phyloP scores from a whole-genome alignment of 2,329 filamentous ascomycete genomes.

The Diaporthe batatas region DNA sequence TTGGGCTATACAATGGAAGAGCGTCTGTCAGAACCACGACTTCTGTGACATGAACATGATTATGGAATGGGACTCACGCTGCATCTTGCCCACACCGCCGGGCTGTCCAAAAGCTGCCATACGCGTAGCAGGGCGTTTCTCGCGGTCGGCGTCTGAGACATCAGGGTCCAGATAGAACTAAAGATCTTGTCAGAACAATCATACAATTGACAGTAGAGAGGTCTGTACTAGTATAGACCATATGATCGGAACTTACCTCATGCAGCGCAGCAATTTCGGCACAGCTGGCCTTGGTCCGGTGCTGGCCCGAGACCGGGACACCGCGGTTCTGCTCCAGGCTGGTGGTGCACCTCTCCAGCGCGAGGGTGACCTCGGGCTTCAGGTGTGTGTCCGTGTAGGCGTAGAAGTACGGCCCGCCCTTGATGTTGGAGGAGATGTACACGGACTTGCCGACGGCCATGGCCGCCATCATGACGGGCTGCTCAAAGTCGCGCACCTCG shows the following conservation, averaged over 20 bases:
- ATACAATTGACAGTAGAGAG: background rate
- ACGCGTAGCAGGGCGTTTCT: slow-evolving; percentile 7
- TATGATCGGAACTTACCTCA: background rate
- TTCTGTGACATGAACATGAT: background rate
- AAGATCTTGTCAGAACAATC: background rate
- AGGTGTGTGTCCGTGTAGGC: background rate
- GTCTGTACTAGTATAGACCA: background rate
- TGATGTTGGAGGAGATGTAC: background rate
- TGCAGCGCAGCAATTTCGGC: slow-evolving; percentile 21
- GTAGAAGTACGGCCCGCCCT: slow-evolving; percentile 20
- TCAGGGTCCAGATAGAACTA: slow-evolving; percentile 16
- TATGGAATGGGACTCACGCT: background rate
- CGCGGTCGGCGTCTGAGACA: slow-evolving; percentile 1
- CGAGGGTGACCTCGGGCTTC: slow-evolving; percentile 11
- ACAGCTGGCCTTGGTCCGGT: slow-evolving; percentile 2
- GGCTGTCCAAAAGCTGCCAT: slow-evolving; percentile 16
- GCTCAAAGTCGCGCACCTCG: background rate
- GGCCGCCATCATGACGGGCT: slow-evolving; percentile 23
- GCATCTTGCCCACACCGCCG: slow-evolving; percentile 4
- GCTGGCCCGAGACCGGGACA: slow-evolving; percentile 4
- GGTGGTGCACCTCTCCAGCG: background rate
- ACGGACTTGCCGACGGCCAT: slow-evolving; percentile 9
- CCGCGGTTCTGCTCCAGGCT: slow-evolving; percentile 4
- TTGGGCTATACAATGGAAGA: background rate
- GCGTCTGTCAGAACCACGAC: background rate